Evolutionary conservation across 495 filamentous ascomycete genomes (phyloP).

Genomic region (Podospora pseudoanserina): DNA sequence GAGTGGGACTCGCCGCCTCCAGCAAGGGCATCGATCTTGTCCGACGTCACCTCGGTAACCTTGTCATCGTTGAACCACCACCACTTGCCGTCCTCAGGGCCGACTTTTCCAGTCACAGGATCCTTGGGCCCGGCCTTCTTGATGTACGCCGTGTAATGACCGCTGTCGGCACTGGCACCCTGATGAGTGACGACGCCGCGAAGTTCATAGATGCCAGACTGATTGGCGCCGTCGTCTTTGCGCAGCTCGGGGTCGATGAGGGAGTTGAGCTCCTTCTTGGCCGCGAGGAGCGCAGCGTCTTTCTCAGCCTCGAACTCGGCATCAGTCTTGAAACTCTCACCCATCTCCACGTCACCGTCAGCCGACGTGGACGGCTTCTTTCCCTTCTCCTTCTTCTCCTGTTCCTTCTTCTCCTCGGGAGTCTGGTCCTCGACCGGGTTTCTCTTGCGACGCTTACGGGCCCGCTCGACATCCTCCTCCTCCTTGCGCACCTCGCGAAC

Average conservation of each 20-base stretch:
- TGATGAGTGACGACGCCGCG: conserved; percentile 96
- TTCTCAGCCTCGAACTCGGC: conserved; percentile 86
- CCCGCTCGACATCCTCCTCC: conserved; percentile 81
- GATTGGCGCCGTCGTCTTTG: conserved; percentile 78
- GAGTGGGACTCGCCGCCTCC: conserved; percentile 97
- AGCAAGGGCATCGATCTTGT: conserved; percentile 85
- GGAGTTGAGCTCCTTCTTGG: conserved; percentile 79
- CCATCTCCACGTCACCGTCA: conserved; percentile 67
- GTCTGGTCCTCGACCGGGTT: conserved; percentile 43
- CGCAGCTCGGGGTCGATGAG: conserved; percentile 68
- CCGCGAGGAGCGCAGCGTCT: conserved; percentile 62
- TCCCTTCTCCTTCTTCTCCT: conserved; percentile 40
- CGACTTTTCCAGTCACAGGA: conserved; percentile 62
- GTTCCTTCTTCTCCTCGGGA: conserved; percentile 33
- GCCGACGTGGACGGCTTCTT: conserved; percentile 29
- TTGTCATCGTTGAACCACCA: conserved; percentile 99
- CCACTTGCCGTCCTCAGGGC: conserved; percentile 87
- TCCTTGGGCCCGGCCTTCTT: conserved; percentile 77
- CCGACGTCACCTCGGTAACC: conserved; percentile 83
- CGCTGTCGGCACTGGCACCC: conserved; percentile 92
- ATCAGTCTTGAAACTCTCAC: conserved; percentile 81
- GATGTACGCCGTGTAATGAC: conserved; percentile 95
- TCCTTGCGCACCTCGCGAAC: conserved; percentile 94
- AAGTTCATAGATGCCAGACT: conserved; percentile 90
- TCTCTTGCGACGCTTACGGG: conserved; percentile 81